Evolutionary conservation across 305 asterid genomes (phyloP), one percentile per base, ranked within the genome.

Genomic region (Lippia alba): DNA sequence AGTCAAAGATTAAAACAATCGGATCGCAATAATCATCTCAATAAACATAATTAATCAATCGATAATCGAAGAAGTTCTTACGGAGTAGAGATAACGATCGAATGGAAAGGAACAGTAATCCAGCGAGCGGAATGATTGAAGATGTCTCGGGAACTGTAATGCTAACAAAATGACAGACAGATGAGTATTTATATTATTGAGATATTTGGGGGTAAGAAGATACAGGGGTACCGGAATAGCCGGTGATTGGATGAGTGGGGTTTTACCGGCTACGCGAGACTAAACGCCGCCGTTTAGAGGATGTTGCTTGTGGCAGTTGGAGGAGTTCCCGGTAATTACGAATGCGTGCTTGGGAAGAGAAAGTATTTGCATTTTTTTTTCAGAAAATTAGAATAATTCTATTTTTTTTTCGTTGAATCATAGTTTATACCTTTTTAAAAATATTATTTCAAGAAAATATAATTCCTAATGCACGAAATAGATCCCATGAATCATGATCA

Each of bases 71-170:
- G 45, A 24, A 40, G 9, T 39, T 61, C 87, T 77, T 72, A 76
- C 86, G 45, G 82, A 44, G 68, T 63, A 56, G 58, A 65, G 82
- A 74, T 55, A 70, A 65, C 61, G 74, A 71, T 71, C 78, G 62
- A 65, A 54, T 4, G 77, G 65, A 24, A 68, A 49, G 30, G 34
- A 71, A 69, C 33, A 64, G 66, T 65, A 74, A 64, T 67, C 76
- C 72, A 70, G 67, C 69, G 67, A 62, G 56, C 54, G 62, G 62
- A 75, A 77, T 73, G 75, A 86, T 79, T 51, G 81, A 74, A 69
- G 71, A 57, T 66, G 81, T 36, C 76, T 82, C 71, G 79, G 77
- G 59, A 59, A 74, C 68, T 48, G 79, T 56, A 39, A 69, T 15
- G 2, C 4, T 30, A 39, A 12, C 24, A 18, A 45, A 17, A 41